A percentile compares a stretch with the other conserved stretches of the same genome.
Evolutionary conservation across 192 early-diverging fungal species (phyloP).

Genomic region (Coemansia sp.): DNA sequence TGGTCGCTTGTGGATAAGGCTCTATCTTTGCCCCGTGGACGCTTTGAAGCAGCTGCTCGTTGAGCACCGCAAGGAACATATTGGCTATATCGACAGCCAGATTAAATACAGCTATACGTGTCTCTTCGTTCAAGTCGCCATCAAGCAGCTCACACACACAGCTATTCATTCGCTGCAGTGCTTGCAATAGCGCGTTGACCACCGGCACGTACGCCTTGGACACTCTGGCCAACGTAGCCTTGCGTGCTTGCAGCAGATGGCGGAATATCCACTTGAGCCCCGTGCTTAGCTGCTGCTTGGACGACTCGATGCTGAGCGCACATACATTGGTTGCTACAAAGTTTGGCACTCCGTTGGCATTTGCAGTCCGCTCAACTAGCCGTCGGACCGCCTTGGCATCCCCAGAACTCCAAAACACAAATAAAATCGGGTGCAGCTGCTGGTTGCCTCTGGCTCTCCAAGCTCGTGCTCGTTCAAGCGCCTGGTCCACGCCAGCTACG

Average conservation of each 20-base stretch:
- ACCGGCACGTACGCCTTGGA: conserved; percentile 20
- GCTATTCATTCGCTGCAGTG: conserved; percentile 21
- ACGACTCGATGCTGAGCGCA: conserved; percentile 22
- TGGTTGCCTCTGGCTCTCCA: not conserved
- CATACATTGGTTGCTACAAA: conserved; percentile 9
- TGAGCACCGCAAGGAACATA: conserved; percentile 16
- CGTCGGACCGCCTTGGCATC: conserved; percentile 14
- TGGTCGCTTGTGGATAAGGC: conserved; percentile 7
- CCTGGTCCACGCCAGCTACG: conserved; percentile 3
- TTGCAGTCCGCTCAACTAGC: conserved; percentile 11
- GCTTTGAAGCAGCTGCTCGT: conserved; percentile 7
- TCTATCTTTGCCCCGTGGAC: not conserved
- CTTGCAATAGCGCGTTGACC: conserved; percentile 9
- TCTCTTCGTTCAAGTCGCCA: not conserved
- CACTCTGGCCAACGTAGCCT: conserved; percentile 11
- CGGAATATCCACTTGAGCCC: conserved; percentile 35
- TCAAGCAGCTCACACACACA: conserved; percentile 14
- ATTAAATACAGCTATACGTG: conserved; percentile 19
- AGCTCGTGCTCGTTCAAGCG: conserved; percentile 8
- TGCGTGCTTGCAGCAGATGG: conserved; percentile 19
- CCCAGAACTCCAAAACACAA: conserved; percentile 39
- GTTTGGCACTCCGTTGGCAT: conserved; percentile 12
- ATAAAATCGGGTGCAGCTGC: conserved; percentile 13
- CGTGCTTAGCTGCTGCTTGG: conserved; percentile 33
- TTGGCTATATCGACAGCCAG: conserved; percentile 25